Evolutionary conservation across 805 yeast species (phyloP), one percentile per base, ranked within the genome.

Genomic region (Schizosaccharomyces cryophilus): DNA sequence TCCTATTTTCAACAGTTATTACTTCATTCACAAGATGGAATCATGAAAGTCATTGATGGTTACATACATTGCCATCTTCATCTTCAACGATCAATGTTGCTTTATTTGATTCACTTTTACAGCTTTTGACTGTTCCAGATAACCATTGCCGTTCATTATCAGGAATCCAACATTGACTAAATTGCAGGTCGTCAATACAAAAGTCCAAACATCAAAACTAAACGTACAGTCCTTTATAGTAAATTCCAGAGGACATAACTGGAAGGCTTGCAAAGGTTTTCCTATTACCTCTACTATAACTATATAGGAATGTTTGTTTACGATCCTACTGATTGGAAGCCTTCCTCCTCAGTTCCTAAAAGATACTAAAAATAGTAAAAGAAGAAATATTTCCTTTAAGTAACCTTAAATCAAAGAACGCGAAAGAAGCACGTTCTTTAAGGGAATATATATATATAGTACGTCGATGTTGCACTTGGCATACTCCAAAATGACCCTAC

Each of bases 131-230:
- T 61, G 78, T 79, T 54, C 83, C 85, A 29, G 87, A 85, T 29
- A 83, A 72, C 88, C 90, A 85, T 26, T 93, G 94, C 64, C 77
- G 75, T 55, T 75, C 73, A 60, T 78, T 80, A 69, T 85, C 88
- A 19, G 87, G 88, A 66, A 80, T 78, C 94, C 94, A 85, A 73
- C 90, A 84, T 66, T 75, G 73, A 58, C 74, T 72, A 58, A 4
- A 29, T 45, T 7, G 21, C 9, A 24, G 11, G 9, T 19, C 17
- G 26, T 19, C 31, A 45, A 42, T 19, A 61, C n/a, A 24, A 13
- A 35, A 11, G 11, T 11, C 13, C 40, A 24, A 31, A 54, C 21
- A 21, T n/a, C 29, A 45, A 31, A 19, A 45, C 4, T 1, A 45
- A 45, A 45, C 51, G 7, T 45, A 45, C 51, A 45, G 51, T 45